Evolutionary conservation across 2,329 filamentous ascomycete genomes (phyloP).

Genomic region (Lojkania enalia): DNA sequence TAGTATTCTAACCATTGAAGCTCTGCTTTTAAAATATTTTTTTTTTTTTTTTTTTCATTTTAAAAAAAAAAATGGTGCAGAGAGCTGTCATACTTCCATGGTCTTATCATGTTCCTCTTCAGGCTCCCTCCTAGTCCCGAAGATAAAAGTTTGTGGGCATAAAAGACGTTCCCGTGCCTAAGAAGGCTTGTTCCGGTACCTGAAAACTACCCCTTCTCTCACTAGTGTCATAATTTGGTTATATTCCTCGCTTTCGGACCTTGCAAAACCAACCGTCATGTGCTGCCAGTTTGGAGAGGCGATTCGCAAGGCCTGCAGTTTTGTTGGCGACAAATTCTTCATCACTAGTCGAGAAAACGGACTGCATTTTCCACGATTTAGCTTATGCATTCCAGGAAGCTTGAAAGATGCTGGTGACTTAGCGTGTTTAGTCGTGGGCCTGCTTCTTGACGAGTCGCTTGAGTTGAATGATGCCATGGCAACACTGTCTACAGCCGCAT

Average conservation of each 20-base stretch:
- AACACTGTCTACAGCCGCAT: slow-evolving; percentile 21
- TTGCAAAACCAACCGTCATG: slow-evolving; percentile 30
- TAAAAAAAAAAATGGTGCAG: no score
- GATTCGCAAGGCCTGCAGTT: slow-evolving; percentile 33
- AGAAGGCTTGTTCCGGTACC: slow-evolving; percentile 29
- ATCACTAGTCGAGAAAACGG: slow-evolving; percentile 15
- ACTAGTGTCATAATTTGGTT: slow-evolving; percentile 12
- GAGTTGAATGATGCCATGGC: slow-evolving; percentile 31
- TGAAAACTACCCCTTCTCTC: slow-evolving; percentile 26
- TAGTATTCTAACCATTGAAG: no score
- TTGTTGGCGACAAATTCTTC: slow-evolving; percentile 24
- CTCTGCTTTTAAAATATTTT: no score
- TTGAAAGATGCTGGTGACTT: slow-evolving; percentile 41
- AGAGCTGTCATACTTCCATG: no score
- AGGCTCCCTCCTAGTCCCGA: slow-evolving; percentile 25
- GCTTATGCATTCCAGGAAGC: slow-evolving; percentile 32
- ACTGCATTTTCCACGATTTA: slow-evolving; percentile 24
- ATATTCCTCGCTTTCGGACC: slow-evolving; percentile 15
- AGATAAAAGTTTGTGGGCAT: slow-evolving; percentile 28
- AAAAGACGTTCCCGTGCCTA: slow-evolving; percentile 46
- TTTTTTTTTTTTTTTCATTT: no score
- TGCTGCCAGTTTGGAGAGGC: slow-evolving; percentile 41
- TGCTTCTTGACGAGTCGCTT: slow-evolving; percentile 35
- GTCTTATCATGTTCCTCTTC: no score
- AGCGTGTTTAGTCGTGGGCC: slow-evolving; percentile 48